A percentile compares a stretch with the other conserved stretches of the same genome.
Conservation (phyloP, 1,284 basidiomycete genomes). For the Rhodotorula sp. region DNA sequence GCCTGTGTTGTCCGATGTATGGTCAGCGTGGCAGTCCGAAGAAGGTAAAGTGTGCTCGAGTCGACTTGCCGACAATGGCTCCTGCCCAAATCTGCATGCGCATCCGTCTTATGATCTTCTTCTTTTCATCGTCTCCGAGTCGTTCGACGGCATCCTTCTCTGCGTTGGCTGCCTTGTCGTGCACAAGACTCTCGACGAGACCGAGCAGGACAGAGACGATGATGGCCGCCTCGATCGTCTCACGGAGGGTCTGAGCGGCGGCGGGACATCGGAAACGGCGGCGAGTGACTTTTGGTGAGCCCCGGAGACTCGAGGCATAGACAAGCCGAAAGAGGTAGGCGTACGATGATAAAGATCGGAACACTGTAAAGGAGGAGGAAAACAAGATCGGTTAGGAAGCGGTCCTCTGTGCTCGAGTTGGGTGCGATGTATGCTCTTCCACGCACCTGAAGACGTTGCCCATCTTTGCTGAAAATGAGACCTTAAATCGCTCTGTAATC, state of each 20-base stretch:
- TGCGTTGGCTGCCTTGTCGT: conserved; percentile 29
- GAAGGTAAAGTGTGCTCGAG: no score
- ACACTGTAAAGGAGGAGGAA: conserved; percentile 8
- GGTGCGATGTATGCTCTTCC: no score
- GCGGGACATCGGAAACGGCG: no score
- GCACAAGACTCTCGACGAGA: conserved; percentile 70
- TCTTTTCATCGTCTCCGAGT: conserved; percentile 25
- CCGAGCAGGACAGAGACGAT: conserved; percentile 83
- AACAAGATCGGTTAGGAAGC: not conserved
- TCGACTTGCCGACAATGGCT: conserved; percentile 55
- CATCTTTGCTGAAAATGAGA: not conserved
- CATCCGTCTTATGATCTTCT: conserved; percentile 37
- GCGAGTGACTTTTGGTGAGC: no score
- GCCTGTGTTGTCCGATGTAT: conserved; percentile 46
- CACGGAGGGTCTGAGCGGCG: conserved; percentile 61
- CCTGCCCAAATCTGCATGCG: conserved; percentile 68
- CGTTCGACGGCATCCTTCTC: conserved; percentile 19
- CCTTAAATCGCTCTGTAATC: no score
- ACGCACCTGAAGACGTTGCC: conserved; percentile 25
- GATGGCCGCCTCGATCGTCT: conserved; percentile 82
- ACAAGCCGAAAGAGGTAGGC: no score
- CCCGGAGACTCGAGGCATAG: no score
- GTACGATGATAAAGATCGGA: conserved; percentile 43
- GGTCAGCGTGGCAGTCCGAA: no score
- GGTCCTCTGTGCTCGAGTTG: not conserved